Evolutionary conservation across 257 asterid genomes (phyloP), one percentile per base, ranked within the genome.

Genomic region (Dorcoceras hygrometricum): DNA sequence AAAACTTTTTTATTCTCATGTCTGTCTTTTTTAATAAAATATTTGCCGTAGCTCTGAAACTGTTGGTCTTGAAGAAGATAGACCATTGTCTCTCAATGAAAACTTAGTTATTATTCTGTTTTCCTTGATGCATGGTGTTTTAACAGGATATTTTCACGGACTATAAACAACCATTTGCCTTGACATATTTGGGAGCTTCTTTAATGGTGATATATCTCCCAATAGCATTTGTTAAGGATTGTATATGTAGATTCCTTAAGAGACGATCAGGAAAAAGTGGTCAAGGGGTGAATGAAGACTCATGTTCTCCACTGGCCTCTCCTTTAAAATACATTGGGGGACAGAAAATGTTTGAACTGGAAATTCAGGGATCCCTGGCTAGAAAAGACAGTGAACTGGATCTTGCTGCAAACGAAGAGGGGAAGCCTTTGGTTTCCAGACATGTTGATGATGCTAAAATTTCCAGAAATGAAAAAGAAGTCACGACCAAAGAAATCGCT

Each of bases 121-220:
- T 29, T 24, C 32, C 57, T 68, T 67, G 57, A 32, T 27, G 43
- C 28, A 1, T 66, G 75, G 57, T 69, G 71, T 62, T 55, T 56
- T 46, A 69, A 73, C 95, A 94, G 99, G 97, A 79, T 72, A 94
- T 94, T 64, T 94, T 90, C 87, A 78, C 87, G 43, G 89, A 82
- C 80, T 94, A 94, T 77, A 90, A 86, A 79, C 99, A 94, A 68
- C 99, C 99, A 36, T 94, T 94, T 88, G 99, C 99, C 3, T 89
- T 94, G 73, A 94, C 99, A 23, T 94, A 94, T 72, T 92, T 94
- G 48, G 99, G 99, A 77, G 97, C 97, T 73, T 94, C 99, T 62
- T 68, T 94, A 63, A 71, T 94, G 96, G 97, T 94, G 71, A 78
- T 94, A 72, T 94, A 94, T 81, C 94, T 94, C 57, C 99, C 99